phyloP scores from a whole-genome alignment of 768 basidiomycete species.

The Scleroderma bovista region DNA sequence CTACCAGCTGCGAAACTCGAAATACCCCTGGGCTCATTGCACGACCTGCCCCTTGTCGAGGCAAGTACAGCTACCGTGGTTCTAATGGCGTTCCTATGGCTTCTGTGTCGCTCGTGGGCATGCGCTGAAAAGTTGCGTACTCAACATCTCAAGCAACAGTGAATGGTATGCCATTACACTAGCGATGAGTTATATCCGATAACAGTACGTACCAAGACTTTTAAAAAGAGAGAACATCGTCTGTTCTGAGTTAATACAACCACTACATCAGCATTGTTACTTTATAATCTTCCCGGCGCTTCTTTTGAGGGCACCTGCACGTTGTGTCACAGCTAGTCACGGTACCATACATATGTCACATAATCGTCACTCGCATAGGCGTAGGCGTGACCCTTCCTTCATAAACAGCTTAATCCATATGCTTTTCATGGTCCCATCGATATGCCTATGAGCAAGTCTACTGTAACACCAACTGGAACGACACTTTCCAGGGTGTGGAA shows the following conservation, averaged over 20 bases:
- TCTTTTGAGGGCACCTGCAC: too few relatives aligned
- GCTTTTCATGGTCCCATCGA: too few relatives aligned
- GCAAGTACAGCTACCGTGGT: conserved; percentile 30
- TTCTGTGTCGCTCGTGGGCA: conserved; percentile 22
- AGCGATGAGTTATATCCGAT: conserved; percentile 8
- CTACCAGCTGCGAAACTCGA: conserved; percentile 12
- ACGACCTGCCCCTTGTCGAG: conserved; percentile 30
- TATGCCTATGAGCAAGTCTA: too few relatives aligned
- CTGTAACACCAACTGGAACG: too few relatives aligned
- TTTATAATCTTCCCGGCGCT: too few relatives aligned
- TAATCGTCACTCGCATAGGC: too few relatives aligned
- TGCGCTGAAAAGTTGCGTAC: conserved; percentile 17
- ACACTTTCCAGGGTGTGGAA: background rate
- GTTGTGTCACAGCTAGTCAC: too few relatives aligned
- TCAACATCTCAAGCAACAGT: conserved; percentile 22
- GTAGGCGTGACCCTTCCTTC: too few relatives aligned
- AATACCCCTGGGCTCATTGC: conserved; percentile 31
- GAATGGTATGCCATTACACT: conserved; percentile 6
- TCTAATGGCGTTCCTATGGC: conserved; percentile 29
- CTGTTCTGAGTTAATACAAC: too few relatives aligned
- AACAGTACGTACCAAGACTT: conserved; percentile 29
- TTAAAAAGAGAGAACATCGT: conserved; percentile 7
- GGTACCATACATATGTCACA: too few relatives aligned
- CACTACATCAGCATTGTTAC: too few relatives aligned
- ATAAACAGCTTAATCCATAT: too few relatives aligned